Conservation (phyloP, 2,329 filamentous ascomycete genomes). For the Erysiphe pulchra region DNA sequence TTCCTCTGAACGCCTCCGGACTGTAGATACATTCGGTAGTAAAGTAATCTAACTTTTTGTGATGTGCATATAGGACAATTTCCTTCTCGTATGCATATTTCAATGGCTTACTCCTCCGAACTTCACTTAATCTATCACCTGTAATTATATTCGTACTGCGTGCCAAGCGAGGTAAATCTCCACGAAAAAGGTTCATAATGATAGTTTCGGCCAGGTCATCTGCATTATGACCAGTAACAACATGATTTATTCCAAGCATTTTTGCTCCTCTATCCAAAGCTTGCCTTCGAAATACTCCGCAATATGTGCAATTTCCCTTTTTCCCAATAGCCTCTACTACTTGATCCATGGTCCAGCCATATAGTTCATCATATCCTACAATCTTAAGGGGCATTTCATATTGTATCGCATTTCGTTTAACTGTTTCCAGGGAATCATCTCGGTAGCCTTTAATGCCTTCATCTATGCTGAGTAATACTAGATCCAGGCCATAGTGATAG, state of each 20-base stretch:
- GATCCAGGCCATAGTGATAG: conserved; percentile 60
- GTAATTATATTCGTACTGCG: conserved; percentile 80
- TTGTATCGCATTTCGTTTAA: conserved; percentile 76
- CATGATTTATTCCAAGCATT: conserved; percentile 65
- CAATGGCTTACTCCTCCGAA: conserved; percentile 84
- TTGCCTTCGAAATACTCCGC: conserved; percentile 83
- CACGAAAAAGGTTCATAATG: conserved; percentile 84
- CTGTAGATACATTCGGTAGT: conserved; percentile 97
- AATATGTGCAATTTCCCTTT: conserved; percentile 98
- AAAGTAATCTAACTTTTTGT: conserved; percentile 94
- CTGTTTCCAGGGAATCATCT: conserved; percentile 86
- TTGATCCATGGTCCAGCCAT: conserved; percentile 98
- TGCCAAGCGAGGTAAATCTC: conserved; percentile 67
- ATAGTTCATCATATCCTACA: conserved; percentile 76
- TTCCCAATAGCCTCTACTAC: conserved; percentile 91
- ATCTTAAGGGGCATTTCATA: conserved; percentile 84
- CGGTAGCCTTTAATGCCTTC: conserved; percentile 94
- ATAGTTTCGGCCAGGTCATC: conserved; percentile 95
- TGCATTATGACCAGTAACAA: conserved; percentile 92
- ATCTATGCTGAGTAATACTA: conserved; percentile 76
- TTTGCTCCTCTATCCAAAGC: conserved; percentile 81
- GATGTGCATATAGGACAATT: conserved; percentile 90
- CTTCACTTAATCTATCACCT: conserved; percentile 50
- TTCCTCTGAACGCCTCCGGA: conserved; percentile 85
- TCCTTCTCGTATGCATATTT: conserved; percentile 99